These are phyloP conservation scores for Podosphaera xanthii DNA, from an alignment of 2,329 filamentous ascomycete genomes.

Conservation along the genomic window DNA sequence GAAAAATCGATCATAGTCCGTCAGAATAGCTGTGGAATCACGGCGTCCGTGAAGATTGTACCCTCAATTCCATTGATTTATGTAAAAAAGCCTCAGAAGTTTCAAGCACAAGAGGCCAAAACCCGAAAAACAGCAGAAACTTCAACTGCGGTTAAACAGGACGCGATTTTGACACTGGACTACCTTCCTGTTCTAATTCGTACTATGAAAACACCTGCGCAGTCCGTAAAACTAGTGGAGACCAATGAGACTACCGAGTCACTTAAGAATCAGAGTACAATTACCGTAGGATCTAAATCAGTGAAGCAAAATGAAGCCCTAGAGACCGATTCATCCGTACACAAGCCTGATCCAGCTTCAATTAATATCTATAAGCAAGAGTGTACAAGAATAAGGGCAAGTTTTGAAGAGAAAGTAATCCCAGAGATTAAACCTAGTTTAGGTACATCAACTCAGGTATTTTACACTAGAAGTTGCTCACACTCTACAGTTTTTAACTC, in stretches of 20 bases:
- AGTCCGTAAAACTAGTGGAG: not conserved
- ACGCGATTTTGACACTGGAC: not conserved
- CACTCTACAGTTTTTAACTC: too few species aligned
- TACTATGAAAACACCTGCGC: not conserved
- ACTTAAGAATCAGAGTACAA: constrained; percentile 2
- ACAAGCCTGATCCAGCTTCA: not conserved
- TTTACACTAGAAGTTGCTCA: too few species aligned
- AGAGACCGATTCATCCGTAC: not conserved
- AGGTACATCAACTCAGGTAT: not conserved
- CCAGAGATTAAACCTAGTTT: not conserved
- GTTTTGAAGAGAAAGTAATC: not conserved
- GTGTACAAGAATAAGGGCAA: not conserved
- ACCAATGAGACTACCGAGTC: not conserved
- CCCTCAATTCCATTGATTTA: constrained; percentile 17
- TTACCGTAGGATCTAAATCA: constrained; percentile 4
- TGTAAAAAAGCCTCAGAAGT: constrained; percentile 15
- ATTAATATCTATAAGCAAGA: not conserved
- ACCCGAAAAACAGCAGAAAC: constrained; percentile 6
- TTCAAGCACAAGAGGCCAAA: constrained; percentile 9
- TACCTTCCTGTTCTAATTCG: not conserved
- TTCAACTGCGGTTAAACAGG: not conserved
- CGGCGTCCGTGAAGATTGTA: constrained; percentile 10
- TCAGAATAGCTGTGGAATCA: constrained; percentile 12
- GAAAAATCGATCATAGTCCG: constrained; percentile 13
- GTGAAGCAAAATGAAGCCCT: constrained; percentile 6